These are phyloP conservation scores for Lignosus rhinocerotis DNA, from an alignment of 1,284 basidiomycete genomes.

Conservation along the genomic window DNA sequence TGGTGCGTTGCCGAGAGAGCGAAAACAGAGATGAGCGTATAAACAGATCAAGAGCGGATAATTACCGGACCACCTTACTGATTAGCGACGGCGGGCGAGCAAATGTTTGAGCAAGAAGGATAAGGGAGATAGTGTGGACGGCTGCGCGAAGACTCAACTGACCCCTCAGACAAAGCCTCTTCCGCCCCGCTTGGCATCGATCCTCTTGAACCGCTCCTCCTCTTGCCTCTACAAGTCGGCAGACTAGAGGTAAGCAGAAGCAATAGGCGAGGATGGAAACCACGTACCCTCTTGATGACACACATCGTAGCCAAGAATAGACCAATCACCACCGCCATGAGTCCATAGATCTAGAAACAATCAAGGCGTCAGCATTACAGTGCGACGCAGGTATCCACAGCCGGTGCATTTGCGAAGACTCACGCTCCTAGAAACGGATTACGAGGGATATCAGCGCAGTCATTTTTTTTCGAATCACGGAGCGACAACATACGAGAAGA, in stretches of 20 bases:
- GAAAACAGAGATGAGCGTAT: background rate
- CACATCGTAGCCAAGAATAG: constrained; percentile 79
- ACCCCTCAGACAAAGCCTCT: constrained; percentile 73
- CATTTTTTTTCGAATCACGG: background rate
- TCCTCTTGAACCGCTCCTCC: constrained; percentile 80
- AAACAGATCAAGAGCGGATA: background rate
- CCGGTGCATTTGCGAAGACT: background rate
- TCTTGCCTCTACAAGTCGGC: constrained; percentile 60
- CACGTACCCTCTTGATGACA: constrained; percentile 75
- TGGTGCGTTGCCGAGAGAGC: background rate
- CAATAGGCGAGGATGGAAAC: background rate
- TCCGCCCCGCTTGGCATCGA: constrained; percentile 83
- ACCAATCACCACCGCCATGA: constrained; percentile 74
- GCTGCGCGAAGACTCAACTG: background rate
- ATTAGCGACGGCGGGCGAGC: constrained; percentile 4
- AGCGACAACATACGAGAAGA: constrained; percentile 68
- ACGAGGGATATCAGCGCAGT: background rate
- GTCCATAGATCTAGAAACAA: constrained; percentile 62
- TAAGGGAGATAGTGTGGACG: background rate
- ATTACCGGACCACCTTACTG: background rate
- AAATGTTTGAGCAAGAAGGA: background rate
- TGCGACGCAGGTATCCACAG: constrained; percentile 39
- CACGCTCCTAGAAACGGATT: constrained; percentile 3
- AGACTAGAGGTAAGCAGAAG: background rate
- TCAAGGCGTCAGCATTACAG: constrained; percentile 10